Conservation (phyloP, 73 alveolate species). For the Paramecium sexaurelia region DNA sequence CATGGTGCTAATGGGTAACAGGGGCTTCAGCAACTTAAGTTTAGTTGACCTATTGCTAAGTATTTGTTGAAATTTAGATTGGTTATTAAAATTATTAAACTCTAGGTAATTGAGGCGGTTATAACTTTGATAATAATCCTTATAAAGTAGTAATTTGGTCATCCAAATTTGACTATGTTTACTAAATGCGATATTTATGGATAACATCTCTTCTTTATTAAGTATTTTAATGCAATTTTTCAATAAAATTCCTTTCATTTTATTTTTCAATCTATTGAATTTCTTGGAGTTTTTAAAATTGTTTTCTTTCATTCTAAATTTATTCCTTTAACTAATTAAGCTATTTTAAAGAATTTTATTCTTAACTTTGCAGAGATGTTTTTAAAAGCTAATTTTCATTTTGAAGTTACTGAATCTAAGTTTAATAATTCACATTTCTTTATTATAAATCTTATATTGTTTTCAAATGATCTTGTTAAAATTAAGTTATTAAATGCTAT, state of each 20-base stretch:
- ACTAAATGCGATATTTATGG: background rate
- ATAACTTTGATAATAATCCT: background rate
- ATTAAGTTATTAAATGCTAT: background rate
- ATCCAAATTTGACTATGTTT: background rate
- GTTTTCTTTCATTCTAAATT: background rate
- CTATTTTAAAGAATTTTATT: background rate
- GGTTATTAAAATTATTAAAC: background rate
- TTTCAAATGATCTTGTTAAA: background rate
- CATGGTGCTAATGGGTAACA: background rate
- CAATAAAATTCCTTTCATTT: background rate
- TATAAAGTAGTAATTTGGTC: background rate
- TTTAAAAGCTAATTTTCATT: constrained; percentile 25
- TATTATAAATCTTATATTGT: background rate
- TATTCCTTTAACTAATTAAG: background rate
- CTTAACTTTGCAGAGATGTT: background rate
- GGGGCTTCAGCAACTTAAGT: background rate
- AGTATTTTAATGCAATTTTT: background rate
- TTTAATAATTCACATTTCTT: background rate
- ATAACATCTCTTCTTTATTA: constrained; percentile 12
- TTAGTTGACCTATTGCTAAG: background rate
- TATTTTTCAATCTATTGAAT: background rate
- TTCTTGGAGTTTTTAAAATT: background rate
- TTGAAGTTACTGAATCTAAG: background rate
- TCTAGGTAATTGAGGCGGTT: constrained; percentile 37
- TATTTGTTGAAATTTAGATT: background rate